Conservation (phyloP, 768 basidiomycete species). For the Xerocomus spinulosus region DNA sequence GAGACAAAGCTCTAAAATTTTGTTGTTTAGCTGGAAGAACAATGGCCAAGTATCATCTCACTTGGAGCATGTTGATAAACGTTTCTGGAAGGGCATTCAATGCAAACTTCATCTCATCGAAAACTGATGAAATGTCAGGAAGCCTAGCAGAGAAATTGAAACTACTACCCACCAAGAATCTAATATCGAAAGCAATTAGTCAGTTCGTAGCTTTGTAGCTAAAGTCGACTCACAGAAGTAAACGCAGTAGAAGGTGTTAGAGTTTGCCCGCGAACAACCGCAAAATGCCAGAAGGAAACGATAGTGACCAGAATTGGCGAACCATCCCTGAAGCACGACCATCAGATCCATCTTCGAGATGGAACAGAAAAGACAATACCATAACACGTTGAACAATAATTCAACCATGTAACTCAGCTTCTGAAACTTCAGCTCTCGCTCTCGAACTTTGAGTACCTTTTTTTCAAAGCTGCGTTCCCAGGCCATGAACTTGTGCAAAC, state of each 20-base stretch:
- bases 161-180: slow-evolving; percentile 37
- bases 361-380: slow-evolving; percentile 31
- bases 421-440: slow-evolving; percentile 80
- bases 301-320: slow-evolving; percentile 57
- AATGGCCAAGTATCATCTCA: slow-evolving; percentile 15
- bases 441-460: slow-evolving; percentile 65
- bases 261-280: slow-evolving; percentile 61
- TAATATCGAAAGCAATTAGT: slow-evolving; percentile 11
- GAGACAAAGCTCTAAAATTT: slow-evolving; percentile 66
- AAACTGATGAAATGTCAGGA: slow-evolving; percentile 45
- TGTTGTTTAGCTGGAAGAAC: neutral
- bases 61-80: slow-evolving; percentile 86
- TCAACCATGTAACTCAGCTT: slow-evolving; percentile 86
- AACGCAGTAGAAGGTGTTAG: slow-evolving; percentile 86
- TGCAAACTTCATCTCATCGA: slow-evolving; percentile 83
- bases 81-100: slow-evolving; percentile 87
- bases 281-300: slow-evolving; percentile 65
- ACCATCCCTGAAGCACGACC: slow-evolving; percentile 30
- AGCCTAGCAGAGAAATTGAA: neutral
- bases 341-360: neutral
- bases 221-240: slow-evolving; percentile 46
- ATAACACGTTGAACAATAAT: slow-evolving; percentile 54
- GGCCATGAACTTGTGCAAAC: slow-evolving; percentile 72
- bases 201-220: neutral
- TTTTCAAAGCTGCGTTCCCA: slow-evolving; percentile 89